Base-by-base conservation (phyloP, 1,284 basidiomycete species). In the Cutaneotrichosporon mucoides region DNA sequence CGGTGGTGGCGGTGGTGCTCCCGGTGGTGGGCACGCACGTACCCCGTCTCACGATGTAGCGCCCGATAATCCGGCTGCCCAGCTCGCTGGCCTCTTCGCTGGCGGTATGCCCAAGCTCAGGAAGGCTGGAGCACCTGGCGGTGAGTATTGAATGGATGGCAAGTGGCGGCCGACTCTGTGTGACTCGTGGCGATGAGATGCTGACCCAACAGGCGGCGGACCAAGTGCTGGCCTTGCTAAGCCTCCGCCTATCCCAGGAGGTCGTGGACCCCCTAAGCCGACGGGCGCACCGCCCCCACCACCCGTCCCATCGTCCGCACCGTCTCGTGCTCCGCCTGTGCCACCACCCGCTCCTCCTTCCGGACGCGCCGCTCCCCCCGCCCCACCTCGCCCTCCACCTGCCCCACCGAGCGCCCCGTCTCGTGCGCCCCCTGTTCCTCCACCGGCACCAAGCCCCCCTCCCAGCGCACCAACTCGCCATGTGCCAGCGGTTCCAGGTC, bases 61-160 rank as follows among this genome's bases (percentile, higher is more conserved):
- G 8, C 56, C 66, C n/a, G 69, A 69, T 48, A 67, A 66, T 7
- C 69, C 73, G 10, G 72, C 74, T 4, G 89, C 90, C 40, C 90
- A 92, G 72, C 80, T 94, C 11, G 92, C 86, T 35, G 88, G 86
- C 4, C 76, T 95, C 5, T 94, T 95, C 71, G 90, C 92, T 43
- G 90, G 90, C 24, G 92, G 92, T 1, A 87, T 95, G 81, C 92
- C 92, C 2, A 92, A 90, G 71, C 74, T 95, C 68, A 93, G 88
- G 79, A 85, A 89, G 55, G 83, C 87, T 16, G 88, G 86, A 15
- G 83, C 73, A 70, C 80, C 63, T 82, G 87, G 88, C 71, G 56
- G 64, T 67, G 45, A 52, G 44, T 64, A 7, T 4, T 16, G 7
- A 16, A 16, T 37, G 38, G 6, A 15, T 6, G 36, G 13, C 6